Base-by-base conservation (phyloP, 2,329 filamentous ascomycete species). In the Parascedosporium putredinis region DNA sequence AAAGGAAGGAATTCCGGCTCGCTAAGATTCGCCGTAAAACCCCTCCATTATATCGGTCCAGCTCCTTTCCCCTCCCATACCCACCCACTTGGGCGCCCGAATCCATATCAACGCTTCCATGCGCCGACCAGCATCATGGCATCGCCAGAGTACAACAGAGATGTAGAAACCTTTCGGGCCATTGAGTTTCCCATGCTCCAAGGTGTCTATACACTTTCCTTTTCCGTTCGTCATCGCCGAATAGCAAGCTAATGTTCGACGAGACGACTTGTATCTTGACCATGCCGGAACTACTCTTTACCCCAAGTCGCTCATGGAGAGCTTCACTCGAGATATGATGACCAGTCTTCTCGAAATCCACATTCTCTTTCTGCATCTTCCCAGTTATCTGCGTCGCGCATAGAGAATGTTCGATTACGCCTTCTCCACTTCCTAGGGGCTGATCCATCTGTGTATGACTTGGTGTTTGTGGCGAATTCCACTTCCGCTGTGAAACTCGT, bases 121-220 rank as follows among this genome's bases (percentile, higher is more conserved):
- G 24, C 38, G 25, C 38, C 33, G n/a, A 23, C 33, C 23, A 14
- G 31, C 16, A 45, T 45, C 9, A 52, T 51, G 51, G 33, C 51
- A 8, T n/a, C 24, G n/a, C 9, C n/a, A 5, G 52, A 44, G 2
- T 87, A 87, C 61, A 79, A 85, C 61, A 62, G 63, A 50, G 66
- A 66, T 27, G 72, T 88, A 16, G 80, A 85, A 61, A 60, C 60
- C 12, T 69, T 86, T 25, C 72, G 83, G 53, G 64, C 71, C 14
- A 60, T 60, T 29, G 82, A 88, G 57, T 88, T 80, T 63, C 84
- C 84, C 23, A 84, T 86, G 81, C 70, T 88, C 40, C 69, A 76
- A 67, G 81, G 84, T 83, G 60, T 51, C 59, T 52, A 45, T 59
- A 36, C 31, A 14, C 29, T 25, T 20, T 12, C 36, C 20, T 23